A percentile compares a stretch with the other conserved stretches of the same genome.
Evolutionary conservation across 768 basidiomycete species (phyloP).

Genomic region (Russula sp.): DNA sequence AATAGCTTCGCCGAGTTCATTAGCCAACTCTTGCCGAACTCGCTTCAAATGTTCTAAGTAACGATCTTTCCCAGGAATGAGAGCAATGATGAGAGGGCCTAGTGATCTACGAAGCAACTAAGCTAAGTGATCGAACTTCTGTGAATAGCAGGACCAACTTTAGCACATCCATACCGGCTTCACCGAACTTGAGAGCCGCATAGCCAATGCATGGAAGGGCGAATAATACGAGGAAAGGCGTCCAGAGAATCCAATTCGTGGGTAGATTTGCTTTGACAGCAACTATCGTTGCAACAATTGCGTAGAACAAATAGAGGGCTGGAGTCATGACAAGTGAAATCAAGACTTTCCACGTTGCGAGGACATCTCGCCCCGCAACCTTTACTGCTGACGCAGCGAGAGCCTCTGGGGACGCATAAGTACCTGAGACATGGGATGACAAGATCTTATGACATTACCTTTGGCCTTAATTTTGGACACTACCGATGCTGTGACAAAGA

Average conservation of each 20-base stretch:
- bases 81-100: slow-evolving; percentile 81
- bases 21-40: slow-evolving; percentile 68
- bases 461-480: slow-evolving; percentile 87
- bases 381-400: slow-evolving; percentile 94
- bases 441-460: slow-evolving; percentile 45
- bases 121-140: slow-evolving; percentile 21
- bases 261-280: slow-evolving; percentile 65
- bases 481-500: slow-evolving; percentile 84
- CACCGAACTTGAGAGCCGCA: slow-evolving; percentile 93
- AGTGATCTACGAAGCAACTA: slow-evolving; percentile 58
- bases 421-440: not conserved
- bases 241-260: slow-evolving; percentile 59
- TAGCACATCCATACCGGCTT: slow-evolving; percentile 94
- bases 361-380: slow-evolving; percentile 87
- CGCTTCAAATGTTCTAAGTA: slow-evolving; percentile 72
- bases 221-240: slow-evolving; percentile 69
- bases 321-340: slow-evolving; percentile 89
- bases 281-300: slow-evolving; percentile 72
- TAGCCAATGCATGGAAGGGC: slow-evolving; percentile 85
- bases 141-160: slow-evolving; percentile 56
- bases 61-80: slow-evolving; percentile 83
- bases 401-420: slow-evolving; percentile 58
- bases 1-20: slow-evolving; percentile 77
- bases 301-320: slow-evolving; percentile 79
- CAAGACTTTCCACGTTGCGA: slow-evolving; percentile 95